Conservation (phyloP, 75 land plant species). For the Azolla pinnata region DNA sequence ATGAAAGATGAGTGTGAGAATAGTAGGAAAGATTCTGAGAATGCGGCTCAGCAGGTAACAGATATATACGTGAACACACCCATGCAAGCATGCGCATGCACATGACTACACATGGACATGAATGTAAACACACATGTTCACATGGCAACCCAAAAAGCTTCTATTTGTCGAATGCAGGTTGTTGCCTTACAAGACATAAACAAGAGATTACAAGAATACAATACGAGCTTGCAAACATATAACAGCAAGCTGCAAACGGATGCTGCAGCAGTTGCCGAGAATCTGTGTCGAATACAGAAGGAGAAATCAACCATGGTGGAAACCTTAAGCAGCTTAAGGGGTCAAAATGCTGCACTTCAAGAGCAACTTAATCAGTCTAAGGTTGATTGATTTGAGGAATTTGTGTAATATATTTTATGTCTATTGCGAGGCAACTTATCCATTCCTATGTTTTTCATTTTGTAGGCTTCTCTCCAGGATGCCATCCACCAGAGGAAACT, state of each 20-base stretch:
- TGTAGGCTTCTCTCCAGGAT: conserved; percentile 56
- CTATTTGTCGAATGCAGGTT: conserved; percentile 59
- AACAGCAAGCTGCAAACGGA: conserved; percentile 81
- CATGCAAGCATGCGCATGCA: too few relatives aligned
- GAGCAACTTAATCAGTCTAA: conserved; percentile 48
- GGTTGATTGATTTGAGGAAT: conserved; percentile 25
- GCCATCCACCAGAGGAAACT: conserved; percentile 43
- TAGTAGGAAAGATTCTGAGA: neutral
- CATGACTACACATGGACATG: too few relatives aligned
- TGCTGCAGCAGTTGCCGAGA: conserved; percentile 40
- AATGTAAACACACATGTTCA: too few relatives aligned
- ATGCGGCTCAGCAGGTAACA: conserved; percentile 5
- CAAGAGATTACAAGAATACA: conserved; percentile 83
- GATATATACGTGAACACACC: too few relatives aligned
- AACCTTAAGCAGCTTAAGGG: conserved; percentile 53
- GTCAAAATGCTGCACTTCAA: conserved; percentile 40
- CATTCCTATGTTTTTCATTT: too few relatives aligned
- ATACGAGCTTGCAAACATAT: conserved; percentile 85
- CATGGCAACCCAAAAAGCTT: too few relatives aligned
- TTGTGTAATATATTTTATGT: too few relatives aligned
- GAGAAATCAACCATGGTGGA: conserved; percentile 81
- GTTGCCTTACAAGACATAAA: conserved; percentile 60
- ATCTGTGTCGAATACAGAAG: conserved; percentile 48
- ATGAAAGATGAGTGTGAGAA: neutral
- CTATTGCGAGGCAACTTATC: too few relatives aligned